A percentile compares a stretch with the other conserved stretches of the same genome.
Evolutionary conservation across 1,139 yeast genomes (phyloP).

Genomic region (Ashbya aceris): DNA sequence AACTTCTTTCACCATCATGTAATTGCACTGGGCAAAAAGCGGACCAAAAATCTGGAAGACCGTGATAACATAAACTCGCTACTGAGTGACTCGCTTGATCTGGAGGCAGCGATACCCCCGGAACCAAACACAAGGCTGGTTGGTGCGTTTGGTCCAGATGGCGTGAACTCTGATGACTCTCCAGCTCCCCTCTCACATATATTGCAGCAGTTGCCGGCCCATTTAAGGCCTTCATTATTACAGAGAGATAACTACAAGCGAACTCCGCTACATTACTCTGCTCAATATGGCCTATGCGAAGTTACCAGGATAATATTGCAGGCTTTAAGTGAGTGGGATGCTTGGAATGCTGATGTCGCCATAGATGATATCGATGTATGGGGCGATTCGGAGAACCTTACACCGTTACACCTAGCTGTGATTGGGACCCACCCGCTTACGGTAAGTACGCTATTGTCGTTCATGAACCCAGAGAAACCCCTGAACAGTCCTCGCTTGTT

Average conservation of each 20-base stretch:
- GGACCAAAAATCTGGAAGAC: constrained; percentile 8
- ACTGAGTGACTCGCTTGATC: constrained; percentile 24
- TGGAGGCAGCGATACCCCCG: constrained; percentile 44
- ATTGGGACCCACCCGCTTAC: constrained; percentile 79
- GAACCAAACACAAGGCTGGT: constrained; percentile 35
- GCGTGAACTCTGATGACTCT: constrained; percentile 44
- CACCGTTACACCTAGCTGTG: constrained; percentile 80
- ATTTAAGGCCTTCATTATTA: constrained; percentile 45
- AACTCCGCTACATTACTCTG: constrained; percentile 85
- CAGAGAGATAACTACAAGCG: constrained; percentile 68
- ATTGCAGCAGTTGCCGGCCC: constrained; percentile 43
- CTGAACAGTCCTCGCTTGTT: constrained; percentile 45
- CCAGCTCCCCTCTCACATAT: constrained; percentile 47
- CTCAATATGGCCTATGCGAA: constrained; percentile 73
- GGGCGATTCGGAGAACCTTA: constrained; percentile 77
- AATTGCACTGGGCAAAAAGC: constrained; percentile 57
- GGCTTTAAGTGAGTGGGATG: constrained; percentile 43
- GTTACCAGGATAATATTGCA: constrained; percentile 50
- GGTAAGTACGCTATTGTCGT: constrained; percentile 46
- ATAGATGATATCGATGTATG: constrained; percentile 54
- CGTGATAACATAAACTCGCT: constrained; percentile 8
- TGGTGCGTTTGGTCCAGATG: constrained; percentile 57
- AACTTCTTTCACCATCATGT: constrained; percentile 80
- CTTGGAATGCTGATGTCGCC: constrained; percentile 39
- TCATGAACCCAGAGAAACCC: constrained; percentile 32